phyloP scores from a whole-genome alignment of 805 yeast species.

The Jamesozyma hellenica region DNA sequence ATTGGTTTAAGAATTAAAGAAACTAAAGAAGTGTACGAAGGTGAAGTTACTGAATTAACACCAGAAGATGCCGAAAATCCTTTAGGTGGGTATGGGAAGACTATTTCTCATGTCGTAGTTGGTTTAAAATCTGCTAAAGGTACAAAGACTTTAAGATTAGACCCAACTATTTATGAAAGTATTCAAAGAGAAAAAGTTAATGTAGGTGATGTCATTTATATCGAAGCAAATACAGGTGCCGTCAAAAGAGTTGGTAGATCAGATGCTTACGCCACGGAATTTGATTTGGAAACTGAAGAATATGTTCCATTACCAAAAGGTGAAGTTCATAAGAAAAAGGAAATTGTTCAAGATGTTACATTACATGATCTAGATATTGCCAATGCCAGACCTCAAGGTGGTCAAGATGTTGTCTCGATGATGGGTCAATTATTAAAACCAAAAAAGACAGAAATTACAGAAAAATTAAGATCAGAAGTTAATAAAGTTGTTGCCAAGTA shows the following conservation, averaged over 20 bases:
- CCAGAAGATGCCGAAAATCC: conserved; percentile 97
- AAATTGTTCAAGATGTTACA: conserved; percentile 94
- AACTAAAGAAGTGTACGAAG: conserved; percentile 95
- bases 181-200: conserved; percentile 90
- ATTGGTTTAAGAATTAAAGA: conserved; percentile 94
- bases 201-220: conserved; percentile 93
- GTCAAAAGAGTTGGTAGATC: conserved; percentile 95
- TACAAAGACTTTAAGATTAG: conserved; percentile 78
- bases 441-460: conserved; percentile 92
- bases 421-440: conserved; percentile 97
- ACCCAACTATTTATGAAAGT: conserved; percentile 86
- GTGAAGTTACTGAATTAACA: conserved; percentile 91
- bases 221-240: conserved; percentile 95
- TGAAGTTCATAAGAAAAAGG: conserved; percentile 95
- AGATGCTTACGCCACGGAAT: conserved; percentile 98
- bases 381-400: conserved; percentile 92
- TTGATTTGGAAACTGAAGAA: conserved; percentile 96
- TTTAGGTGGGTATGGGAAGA: conserved; percentile 94
- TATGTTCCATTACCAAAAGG: conserved; percentile 98
- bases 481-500: conserved; percentile 92
- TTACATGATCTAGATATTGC: conserved; percentile 94
- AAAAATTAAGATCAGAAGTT: conserved; percentile 85
- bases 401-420: conserved; percentile 91
- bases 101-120: conserved; percentile 86
- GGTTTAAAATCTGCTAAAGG: conserved; percentile 91